These are phyloP conservation scores for Lecanoromycetidae sp. DNA, from an alignment of 2,329 filamentous ascomycete genomes.

Conservation along the genomic window DNA sequence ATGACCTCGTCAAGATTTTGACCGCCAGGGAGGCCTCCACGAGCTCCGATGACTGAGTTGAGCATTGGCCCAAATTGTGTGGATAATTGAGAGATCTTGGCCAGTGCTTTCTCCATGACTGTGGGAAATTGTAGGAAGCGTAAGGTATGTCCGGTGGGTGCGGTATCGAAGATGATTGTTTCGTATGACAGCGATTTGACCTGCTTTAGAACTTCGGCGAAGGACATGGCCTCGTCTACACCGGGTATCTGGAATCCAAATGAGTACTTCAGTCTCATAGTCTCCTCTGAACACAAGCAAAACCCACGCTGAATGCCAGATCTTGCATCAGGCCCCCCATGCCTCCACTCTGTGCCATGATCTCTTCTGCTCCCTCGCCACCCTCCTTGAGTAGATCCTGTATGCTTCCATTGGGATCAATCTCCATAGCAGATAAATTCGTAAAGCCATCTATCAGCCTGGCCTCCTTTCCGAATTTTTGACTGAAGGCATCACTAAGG, in stretches of 20 bases:
- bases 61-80: slow-evolving; percentile 91
- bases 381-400: slow-evolving; percentile 79
- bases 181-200: slow-evolving; percentile 98
- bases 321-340: slow-evolving; percentile 98
- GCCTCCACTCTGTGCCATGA: slow-evolving; percentile 53
- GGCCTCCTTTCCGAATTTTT: slow-evolving; percentile 99
- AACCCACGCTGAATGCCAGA: slow-evolving; percentile 75
- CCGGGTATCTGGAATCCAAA: slow-evolving; percentile 69
- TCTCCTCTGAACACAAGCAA: slow-evolving; percentile 15
- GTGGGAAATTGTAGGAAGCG: slow-evolving; percentile 98
- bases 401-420: slow-evolving; percentile 95
- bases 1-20: slow-evolving; percentile 86
- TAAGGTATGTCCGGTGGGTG: slow-evolving; percentile 92
- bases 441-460: slow-evolving; percentile 81
- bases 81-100: slow-evolving; percentile 88
- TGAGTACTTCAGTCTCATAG: neutral
- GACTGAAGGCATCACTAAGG: slow-evolving; percentile 90
- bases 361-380: slow-evolving; percentile 59
- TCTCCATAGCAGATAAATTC: slow-evolving; percentile 97
- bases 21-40: slow-evolving; percentile 73
- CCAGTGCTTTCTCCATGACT: slow-evolving; percentile 95
- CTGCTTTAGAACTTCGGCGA: slow-evolving; percentile 97
- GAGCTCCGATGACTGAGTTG: slow-evolving; percentile 75
- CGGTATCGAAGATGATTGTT: slow-evolving; percentile 97
- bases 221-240: slow-evolving; percentile 99